Percentiles rank a stretch among this genome's conserved stretches.
Evolutionary conservation across 2,329 filamentous ascomycete genomes (phyloP).

Genomic region (Alternaria atra): DNA sequence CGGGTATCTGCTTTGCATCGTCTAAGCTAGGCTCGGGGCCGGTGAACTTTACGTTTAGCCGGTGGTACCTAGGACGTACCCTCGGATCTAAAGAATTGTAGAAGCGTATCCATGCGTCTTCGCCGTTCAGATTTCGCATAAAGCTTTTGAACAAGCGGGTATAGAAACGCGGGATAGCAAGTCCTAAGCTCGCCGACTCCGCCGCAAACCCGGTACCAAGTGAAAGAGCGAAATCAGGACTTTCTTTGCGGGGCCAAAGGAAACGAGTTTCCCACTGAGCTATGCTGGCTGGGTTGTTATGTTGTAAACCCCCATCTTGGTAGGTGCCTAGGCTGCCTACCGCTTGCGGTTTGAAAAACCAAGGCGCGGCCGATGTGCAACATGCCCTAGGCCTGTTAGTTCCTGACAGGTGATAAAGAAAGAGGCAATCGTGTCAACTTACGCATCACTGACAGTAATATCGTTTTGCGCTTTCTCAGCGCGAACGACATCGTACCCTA

Average conservation of each 20-base stretch:
- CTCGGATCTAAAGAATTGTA: background rate
- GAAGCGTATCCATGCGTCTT: slow-evolving; percentile 1
- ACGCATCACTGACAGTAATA: background rate
- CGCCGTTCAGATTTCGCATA: background rate
- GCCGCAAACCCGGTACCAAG: background rate
- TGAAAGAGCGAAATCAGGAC: slow-evolving; percentile 1
- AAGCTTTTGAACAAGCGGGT: background rate
- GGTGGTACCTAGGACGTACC: background rate
- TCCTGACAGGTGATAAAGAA: background rate
- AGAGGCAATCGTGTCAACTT: too few relatives aligned
- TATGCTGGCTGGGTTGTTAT: slow-evolving; percentile 5
- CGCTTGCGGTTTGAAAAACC: slow-evolving; percentile 2
- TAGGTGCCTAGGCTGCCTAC: background rate
- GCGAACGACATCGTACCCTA: slow-evolving; percentile 4
- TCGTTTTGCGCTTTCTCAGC: background rate
- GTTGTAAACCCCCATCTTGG: slow-evolving; percentile 2
- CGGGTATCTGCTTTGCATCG: background rate
- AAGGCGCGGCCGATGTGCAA: slow-evolving; percentile 4
- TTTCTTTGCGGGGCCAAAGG: background rate
- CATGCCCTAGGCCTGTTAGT: background rate
- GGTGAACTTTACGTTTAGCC: background rate
- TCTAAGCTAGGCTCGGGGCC: background rate
- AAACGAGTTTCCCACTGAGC: background rate
- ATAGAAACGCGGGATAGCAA: background rate
- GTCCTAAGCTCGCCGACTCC: background rate